Evolutionary conservation across 1,139 yeast species (phyloP).

Genomic region (Martiniozyma asiatica): DNA sequence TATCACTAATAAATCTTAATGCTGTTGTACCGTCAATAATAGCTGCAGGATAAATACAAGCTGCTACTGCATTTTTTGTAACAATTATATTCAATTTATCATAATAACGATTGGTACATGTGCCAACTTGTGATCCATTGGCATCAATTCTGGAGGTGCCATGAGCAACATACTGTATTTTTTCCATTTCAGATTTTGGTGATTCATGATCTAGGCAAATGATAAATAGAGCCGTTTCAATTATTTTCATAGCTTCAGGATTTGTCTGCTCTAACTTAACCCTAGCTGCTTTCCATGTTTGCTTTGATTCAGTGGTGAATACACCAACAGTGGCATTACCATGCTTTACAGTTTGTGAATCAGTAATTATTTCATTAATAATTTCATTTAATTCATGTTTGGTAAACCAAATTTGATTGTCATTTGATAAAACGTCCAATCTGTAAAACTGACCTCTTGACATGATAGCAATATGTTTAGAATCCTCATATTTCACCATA

Average conservation of each 20-base stretch:
- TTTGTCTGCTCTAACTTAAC: conserved; percentile 35
- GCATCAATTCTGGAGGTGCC: conserved; percentile 49
- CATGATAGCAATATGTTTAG: conserved; percentile 43
- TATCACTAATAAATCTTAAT: conserved; percentile 60
- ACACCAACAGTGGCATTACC: conserved; percentile 57
- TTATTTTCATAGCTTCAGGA: conserved; percentile 30
- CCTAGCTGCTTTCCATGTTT: conserved; percentile 52
- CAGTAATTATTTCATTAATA: conserved; percentile 37
- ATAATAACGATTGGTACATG: conserved; percentile 71
- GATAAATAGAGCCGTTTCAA: conserved; percentile 58
- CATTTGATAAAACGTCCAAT: conserved; percentile 38
- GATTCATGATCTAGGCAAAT: conserved; percentile 50
- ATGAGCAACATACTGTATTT: conserved; percentile 42
- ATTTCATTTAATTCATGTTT: conserved; percentile 44
- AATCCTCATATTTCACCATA: conserved; percentile 21
- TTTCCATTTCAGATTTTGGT: conserved; percentile 40
- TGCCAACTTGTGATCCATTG: conserved; percentile 55
- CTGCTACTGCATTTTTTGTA: conserved; percentile 61
- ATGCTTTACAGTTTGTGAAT: conserved; percentile 30
- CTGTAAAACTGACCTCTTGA: conserved; percentile 53
- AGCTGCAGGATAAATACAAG: conserved; percentile 64
- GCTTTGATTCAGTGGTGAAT: conserved; percentile 55
- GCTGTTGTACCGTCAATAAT: conserved; percentile 75
- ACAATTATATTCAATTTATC: conserved; percentile 64
- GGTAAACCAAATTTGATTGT: conserved; percentile 34